Conservation (phyloP, 176 grass and related monocot genomes). For the Zizania latifolia region DNA sequence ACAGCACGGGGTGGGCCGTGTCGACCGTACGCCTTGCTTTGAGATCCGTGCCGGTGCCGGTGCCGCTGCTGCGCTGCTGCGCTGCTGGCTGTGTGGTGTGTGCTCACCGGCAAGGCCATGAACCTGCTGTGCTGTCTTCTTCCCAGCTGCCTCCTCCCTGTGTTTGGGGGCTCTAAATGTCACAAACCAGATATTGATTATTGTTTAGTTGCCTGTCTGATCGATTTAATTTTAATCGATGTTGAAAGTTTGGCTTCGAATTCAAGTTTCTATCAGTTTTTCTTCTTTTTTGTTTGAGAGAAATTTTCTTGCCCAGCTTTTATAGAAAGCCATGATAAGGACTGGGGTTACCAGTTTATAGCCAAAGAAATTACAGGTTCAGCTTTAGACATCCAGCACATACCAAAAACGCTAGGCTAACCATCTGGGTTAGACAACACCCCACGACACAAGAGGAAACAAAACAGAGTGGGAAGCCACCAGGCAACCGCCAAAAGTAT, state of each 20-base stretch:
- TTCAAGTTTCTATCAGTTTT: not conserved
- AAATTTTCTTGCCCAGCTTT: no score
- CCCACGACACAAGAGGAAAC: no score
- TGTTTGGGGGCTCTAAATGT: not conserved
- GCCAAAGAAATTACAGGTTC: no score
- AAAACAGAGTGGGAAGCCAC: no score
- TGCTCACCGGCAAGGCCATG: not conserved
- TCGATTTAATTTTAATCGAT: not conserved
- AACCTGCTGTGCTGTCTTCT: not conserved
- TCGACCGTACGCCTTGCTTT: not conserved
- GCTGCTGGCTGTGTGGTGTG: no score
- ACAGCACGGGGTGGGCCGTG: not conserved
- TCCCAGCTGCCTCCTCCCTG: not conserved
- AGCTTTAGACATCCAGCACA: no score
- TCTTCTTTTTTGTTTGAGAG: not conserved
- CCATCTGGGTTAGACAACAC: no score
- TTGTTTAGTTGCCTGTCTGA: conserved; percentile 1
- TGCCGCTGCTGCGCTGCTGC: no score
- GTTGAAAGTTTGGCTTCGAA: not conserved
- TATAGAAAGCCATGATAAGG: no score
- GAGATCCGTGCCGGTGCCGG: not conserved
- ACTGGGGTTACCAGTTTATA: no score
- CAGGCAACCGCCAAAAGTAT: no score
- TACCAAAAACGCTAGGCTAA: no score
- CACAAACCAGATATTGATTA: not conserved